Evolutionary conservation across 2,329 filamentous ascomycete genomes (phyloP).

Genomic region (Apiospora aurea): DNA sequence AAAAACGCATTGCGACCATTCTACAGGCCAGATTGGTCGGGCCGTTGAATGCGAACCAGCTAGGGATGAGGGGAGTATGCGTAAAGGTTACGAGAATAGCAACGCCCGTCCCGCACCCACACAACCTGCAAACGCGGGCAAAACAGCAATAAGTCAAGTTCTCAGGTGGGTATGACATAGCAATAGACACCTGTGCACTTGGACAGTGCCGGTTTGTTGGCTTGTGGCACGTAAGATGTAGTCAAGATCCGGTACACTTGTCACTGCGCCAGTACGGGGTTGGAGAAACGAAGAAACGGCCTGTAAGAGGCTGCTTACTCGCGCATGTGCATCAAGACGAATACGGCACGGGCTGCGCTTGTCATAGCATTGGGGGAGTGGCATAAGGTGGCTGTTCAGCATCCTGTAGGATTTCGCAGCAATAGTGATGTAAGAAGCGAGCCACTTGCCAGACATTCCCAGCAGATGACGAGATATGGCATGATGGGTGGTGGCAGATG

Average conservation of each 20-base stretch:
- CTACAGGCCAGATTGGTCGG: neutral
- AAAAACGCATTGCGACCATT: neutral
- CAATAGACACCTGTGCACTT: neutral
- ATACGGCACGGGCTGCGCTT: neutral
- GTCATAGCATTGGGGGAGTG: neutral
- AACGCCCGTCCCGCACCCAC: neutral
- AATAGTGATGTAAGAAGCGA: conserved; percentile 2
- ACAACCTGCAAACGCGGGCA: neutral
- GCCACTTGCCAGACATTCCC: neutral
- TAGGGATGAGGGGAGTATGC: neutral
- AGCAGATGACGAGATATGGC: conserved; percentile 15
- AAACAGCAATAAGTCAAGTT: neutral
- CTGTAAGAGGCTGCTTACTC: conserved; percentile 16
- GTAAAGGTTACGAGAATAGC: conserved; percentile 5
- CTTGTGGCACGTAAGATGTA: neutral
- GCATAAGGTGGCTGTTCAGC: conserved; percentile 11
- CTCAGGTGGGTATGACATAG: neutral
- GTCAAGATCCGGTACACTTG: neutral
- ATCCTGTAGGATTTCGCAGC: conserved; percentile 6
- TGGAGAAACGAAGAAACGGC: conserved; percentile 1
- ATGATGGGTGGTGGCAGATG: conserved; percentile 1
- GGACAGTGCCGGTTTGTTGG: neutral
- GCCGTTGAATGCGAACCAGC: neutral
- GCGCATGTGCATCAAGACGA: neutral
- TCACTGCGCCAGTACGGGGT: neutral